These are phyloP conservation scores for Hylodesmum podocarpum DNA, from an alignment of 306 rosid species.

Conservation along the genomic window DNA sequence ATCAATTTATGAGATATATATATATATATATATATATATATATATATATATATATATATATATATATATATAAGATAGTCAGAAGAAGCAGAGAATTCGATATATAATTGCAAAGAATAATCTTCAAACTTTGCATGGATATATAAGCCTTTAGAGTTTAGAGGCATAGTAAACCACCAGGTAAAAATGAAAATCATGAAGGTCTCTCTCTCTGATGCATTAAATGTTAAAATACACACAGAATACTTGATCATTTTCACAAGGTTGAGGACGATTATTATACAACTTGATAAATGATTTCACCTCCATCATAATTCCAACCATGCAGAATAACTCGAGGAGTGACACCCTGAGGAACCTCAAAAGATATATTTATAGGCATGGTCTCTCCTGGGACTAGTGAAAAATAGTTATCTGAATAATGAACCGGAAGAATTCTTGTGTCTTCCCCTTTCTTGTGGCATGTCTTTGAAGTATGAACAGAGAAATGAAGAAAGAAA, in stretches of 20 bases:
- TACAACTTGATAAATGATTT: conserved; percentile 34
- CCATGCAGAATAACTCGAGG: conserved; percentile 69
- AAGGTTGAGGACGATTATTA: conserved; percentile 2
- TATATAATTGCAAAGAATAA: too few species aligned
- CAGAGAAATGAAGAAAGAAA: conserved; percentile 84
- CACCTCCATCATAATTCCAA: conserved; percentile 60
- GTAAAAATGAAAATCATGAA: neutral
- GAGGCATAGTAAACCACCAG: neutral
- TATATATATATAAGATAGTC: too few species aligned
- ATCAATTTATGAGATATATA: too few species aligned
- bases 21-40: too few species aligned
- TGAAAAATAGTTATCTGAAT: conserved; percentile 90
- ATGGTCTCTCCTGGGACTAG: conserved; percentile 77
- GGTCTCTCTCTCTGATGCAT: neutral
- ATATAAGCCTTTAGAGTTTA: too few species aligned
- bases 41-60: too few species aligned
- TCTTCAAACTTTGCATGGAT: too few species aligned
- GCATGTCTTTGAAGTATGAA: conserved; percentile 54
- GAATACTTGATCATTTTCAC: conserved; percentile 12
- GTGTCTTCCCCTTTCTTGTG: conserved; percentile 71
- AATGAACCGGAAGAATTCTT: conserved; percentile 88
- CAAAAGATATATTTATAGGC: conserved; percentile 61
- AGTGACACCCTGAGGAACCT: conserved; percentile 68
- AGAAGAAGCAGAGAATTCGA: too few species aligned
- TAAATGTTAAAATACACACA: neutral